phyloP scores from a whole-genome alignment of 176 grass and related monocot genomes.

The Elaeis guineensis region DNA sequence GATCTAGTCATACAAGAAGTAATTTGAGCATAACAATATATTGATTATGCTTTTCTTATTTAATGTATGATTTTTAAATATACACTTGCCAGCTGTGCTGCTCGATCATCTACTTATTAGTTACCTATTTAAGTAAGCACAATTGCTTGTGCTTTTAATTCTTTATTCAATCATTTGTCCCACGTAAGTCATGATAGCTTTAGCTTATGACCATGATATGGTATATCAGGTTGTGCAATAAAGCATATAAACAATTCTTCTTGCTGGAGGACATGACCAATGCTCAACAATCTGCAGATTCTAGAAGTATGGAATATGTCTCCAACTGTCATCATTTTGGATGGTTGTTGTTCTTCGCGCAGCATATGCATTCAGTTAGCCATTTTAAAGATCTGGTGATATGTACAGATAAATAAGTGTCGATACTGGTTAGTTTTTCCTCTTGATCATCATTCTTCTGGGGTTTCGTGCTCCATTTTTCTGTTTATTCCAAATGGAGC shows the following conservation, averaged over 20 bases:
- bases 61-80: too few species aligned
- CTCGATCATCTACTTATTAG: too few species aligned
- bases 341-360: slow-evolving; percentile 76
- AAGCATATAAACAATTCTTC: slow-evolving; percentile 69
- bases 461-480: too few species aligned
- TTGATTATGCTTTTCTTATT: too few species aligned
- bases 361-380: slow-evolving; percentile 47
- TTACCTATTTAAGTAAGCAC: too few species aligned
- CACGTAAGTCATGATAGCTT: background rate
- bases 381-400: slow-evolving; percentile 71
- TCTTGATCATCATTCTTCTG: slow-evolving; percentile 12
- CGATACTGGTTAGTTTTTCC: slow-evolving; percentile 58
- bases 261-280: slow-evolving; percentile 18
- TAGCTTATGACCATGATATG: background rate
- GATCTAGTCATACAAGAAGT: too few species aligned
- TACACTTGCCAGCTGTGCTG: too few species aligned
- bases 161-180: too few species aligned
- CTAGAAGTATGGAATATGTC: slow-evolving; percentile 21
- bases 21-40: too few species aligned
- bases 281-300: slow-evolving; percentile 20
- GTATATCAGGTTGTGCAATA: slow-evolving; percentile 63
- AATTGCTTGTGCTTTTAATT: too few species aligned
- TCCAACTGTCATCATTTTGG: slow-evolving; percentile 57
- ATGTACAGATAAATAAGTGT: slow-evolving; percentile 79
- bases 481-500: too few species aligned